A percentile compares a stretch with the other conserved stretches of the same genome.
Evolutionary conservation across 2,329 filamentous ascomycete species (phyloP).

Genomic region (Trichoderma citrinoviride): DNA sequence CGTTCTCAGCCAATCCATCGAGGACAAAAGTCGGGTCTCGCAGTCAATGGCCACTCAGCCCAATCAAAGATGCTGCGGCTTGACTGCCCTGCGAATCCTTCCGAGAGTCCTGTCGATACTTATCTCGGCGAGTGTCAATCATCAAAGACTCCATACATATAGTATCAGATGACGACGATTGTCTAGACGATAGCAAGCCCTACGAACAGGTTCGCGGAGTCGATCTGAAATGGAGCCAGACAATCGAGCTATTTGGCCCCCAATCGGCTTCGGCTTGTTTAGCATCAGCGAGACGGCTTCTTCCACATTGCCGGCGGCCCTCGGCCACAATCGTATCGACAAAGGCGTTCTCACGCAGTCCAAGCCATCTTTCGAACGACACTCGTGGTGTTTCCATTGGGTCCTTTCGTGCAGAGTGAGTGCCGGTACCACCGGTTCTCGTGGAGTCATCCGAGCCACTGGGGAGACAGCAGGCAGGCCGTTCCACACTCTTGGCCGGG

Average conservation of each 20-base stretch:
- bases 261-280: background rate
- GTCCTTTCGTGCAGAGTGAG: background rate
- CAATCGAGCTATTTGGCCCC: background rate
- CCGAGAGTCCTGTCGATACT: background rate
- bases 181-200: background rate
- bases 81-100: background rate
- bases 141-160: background rate
- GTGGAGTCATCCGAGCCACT: background rate
- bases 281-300: background rate
- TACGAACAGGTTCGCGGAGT: background rate
- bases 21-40: conserved; percentile 1
- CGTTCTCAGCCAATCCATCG: background rate
- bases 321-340: background rate
- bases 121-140: background rate
- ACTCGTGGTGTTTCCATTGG: background rate
- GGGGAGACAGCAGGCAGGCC: background rate
- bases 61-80: background rate
- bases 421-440: background rate
- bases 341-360: background rate
- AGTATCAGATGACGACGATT: background rate
- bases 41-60: background rate
- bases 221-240: background rate
- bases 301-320: background rate
- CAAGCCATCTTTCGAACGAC: background rate
- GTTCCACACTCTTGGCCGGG: background rate